Evolutionary conservation across 164 flowering plant species (phyloP).

Genomic region (Malania oleifera): DNA sequence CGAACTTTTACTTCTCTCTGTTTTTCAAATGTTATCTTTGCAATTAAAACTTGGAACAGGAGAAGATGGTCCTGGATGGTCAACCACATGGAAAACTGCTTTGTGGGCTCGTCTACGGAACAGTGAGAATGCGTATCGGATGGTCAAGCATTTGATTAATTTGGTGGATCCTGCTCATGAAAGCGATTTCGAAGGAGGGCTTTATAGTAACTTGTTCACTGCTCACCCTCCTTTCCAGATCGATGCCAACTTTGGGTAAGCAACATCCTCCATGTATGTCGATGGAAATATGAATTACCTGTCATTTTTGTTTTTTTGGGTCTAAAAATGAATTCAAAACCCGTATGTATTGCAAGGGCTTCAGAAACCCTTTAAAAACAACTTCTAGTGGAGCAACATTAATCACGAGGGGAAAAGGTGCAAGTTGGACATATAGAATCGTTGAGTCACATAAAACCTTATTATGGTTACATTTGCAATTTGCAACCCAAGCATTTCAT

Average conservation of each 20-base stretch:
- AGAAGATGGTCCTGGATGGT: slow-evolving; percentile 98
- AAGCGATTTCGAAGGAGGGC: slow-evolving; percentile 69
- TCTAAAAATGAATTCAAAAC: too few species aligned
- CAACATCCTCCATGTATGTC: slow-evolving; percentile 13
- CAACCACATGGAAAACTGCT: slow-evolving; percentile 81
- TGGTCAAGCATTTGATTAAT: slow-evolving; percentile 72
- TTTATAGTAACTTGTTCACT: slow-evolving; percentile 84
- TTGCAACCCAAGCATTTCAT: too few species aligned
- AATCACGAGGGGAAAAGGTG: too few species aligned
- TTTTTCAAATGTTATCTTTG: too few species aligned
- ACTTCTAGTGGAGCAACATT: too few species aligned
- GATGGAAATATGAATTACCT: too few species aligned
- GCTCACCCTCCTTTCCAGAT: slow-evolving; percentile 95
- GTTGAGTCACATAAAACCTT: too few species aligned
- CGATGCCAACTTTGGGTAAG: slow-evolving; percentile 87
- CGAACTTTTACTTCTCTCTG: not conserved
- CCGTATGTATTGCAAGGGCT: too few species aligned
- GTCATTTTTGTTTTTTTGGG: not conserved
- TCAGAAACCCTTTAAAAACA: too few species aligned
- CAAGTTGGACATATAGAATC: too few species aligned
- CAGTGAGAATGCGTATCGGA: slow-evolving; percentile 73
- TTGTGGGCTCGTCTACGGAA: slow-evolving; percentile 82
- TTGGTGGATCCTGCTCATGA: slow-evolving; percentile 78
- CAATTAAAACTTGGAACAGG: slow-evolving; percentile 49
- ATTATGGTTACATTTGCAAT: too few species aligned